Evolutionary conservation across 2,329 filamentous ascomycete species (phyloP).

Genomic region (Aspergillus uvarum): DNA sequence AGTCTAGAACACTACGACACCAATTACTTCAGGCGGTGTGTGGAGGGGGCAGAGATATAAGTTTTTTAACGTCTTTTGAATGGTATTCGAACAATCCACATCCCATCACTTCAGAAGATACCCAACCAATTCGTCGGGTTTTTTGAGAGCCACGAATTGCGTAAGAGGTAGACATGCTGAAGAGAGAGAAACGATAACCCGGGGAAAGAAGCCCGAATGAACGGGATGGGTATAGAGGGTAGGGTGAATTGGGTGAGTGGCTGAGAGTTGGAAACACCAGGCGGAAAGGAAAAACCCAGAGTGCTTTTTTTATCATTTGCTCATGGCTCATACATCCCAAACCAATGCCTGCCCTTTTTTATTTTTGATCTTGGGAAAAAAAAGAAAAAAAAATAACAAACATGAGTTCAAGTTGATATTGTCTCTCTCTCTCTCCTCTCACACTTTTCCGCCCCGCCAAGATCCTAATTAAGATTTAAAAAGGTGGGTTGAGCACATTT

Average conservation of each 20-base stretch:
- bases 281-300: conserved; percentile 11
- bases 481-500: conserved; percentile 36
- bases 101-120: conserved; percentile 33
- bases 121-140: conserved; percentile 23
- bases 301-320: conserved; percentile 38
- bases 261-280: too few relatives aligned
- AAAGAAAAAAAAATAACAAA: conserved; percentile 26
- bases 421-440: conserved; percentile 15
- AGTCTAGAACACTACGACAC: too few relatives aligned
- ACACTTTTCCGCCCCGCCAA: conserved; percentile 20
- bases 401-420: conserved; percentile 19
- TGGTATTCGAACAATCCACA: conserved; percentile 45
- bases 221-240: neutral
- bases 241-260: too few relatives aligned
- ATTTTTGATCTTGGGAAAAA: conserved; percentile 24
- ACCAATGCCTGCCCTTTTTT: conserved; percentile 39
- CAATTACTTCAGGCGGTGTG: too few relatives aligned
- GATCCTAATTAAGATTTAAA: neutral
- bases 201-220: conserved; percentile 12
- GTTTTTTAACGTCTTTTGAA: conserved; percentile 24
- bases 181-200: conserved; percentile 35
- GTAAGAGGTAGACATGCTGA: conserved; percentile 37
- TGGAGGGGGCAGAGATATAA: neutral
- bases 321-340: conserved; percentile 47
- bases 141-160: conserved; percentile 25